These are phyloP conservation scores for Euphorbia peplus DNA, from an alignment of 345 rosid genomes.

Conservation along the genomic window DNA sequence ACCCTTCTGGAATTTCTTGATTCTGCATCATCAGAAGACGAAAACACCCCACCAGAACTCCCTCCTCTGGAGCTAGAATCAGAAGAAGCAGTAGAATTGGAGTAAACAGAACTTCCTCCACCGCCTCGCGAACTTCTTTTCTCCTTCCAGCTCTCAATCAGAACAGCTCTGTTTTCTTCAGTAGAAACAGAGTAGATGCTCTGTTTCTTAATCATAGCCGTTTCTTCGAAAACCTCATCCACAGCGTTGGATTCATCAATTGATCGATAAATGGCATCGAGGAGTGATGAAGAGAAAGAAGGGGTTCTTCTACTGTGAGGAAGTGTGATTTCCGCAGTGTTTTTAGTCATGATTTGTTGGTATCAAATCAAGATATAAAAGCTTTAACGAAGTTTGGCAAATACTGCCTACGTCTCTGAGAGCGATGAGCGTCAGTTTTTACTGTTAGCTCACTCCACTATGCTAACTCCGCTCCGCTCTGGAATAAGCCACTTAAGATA, in stretches of 20 bases:
- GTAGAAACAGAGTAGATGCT: constrained; percentile 23
- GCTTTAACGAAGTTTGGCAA: no score
- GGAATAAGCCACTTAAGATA: no score
- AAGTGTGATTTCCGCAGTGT: no score
- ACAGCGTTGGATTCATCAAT: constrained; percentile 47
- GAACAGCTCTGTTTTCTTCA: constrained; percentile 24
- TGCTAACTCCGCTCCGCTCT: no score
- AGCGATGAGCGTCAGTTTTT: no score
- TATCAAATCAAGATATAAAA: no score
- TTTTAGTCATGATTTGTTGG: no score
- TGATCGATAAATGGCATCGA: constrained; percentile 71
- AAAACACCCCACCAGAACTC: constrained; percentile 31
- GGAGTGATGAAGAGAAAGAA: constrained; percentile 80
- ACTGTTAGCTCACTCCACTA: no score
- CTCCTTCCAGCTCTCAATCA: constrained; percentile 60
- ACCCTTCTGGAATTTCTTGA: constrained; percentile 32
- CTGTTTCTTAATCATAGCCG: constrained; percentile 34
- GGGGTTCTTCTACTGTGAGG: constrained; percentile 40
- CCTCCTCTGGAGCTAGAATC: constrained; percentile 45
- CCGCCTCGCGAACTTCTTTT: constrained; percentile 22
- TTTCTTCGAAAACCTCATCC: constrained; percentile 17
- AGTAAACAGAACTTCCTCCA: constrained; percentile 12
- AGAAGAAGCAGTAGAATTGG: constrained; percentile 46
- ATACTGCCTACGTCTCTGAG: no score
- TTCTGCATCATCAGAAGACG: constrained; percentile 51